phyloP scores from a whole-genome alignment of 2,329 filamentous ascomycete species.

The Fusarium lyarnte region DNA sequence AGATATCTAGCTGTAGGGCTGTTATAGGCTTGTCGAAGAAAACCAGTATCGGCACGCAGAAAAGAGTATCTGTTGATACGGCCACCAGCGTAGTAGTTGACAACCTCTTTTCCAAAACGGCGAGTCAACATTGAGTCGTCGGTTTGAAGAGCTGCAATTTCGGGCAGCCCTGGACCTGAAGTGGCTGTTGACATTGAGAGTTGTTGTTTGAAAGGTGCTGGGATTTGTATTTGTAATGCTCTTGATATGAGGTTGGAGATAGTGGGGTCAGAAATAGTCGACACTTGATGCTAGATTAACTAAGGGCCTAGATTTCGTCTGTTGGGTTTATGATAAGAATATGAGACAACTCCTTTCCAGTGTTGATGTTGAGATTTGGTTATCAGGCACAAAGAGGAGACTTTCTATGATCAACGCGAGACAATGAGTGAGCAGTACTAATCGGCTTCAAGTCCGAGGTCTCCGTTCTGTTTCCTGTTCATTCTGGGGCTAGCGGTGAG shows the following conservation, averaged over 20 bases:
- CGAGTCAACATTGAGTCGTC: constrained; percentile 75
- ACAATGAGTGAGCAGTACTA: neutral
- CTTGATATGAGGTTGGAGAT: neutral
- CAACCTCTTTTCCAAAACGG: constrained; percentile 81
- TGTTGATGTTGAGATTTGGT: constrained; percentile 1
- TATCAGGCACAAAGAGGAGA: constrained; percentile 16
- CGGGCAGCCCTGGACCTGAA: constrained; percentile 51
- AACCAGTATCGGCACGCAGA: constrained; percentile 74
- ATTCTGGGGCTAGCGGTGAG: constrained; percentile 30
- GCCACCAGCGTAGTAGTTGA: constrained; percentile 85
- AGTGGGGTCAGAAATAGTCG: neutral
- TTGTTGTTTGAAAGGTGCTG: constrained; percentile 7
- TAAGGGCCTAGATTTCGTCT: neutral
- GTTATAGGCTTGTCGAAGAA: constrained; percentile 73
- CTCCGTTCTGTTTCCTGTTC: constrained; percentile 16
- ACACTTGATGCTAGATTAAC: neutral
- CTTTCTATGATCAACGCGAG: constrained; percentile 2
- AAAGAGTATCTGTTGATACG: constrained; percentile 84
- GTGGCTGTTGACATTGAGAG: constrained; percentile 45
- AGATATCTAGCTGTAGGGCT: constrained; percentile 77
- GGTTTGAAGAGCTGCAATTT: constrained; percentile 56
- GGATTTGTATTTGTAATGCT: constrained; percentile 30
- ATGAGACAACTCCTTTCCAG: neutral
- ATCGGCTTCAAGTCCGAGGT: constrained; percentile 27
- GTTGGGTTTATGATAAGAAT: neutral